Evolutionary conservation across 1,284 basidiomycete genomes (phyloP).

Genomic region (Abortiporus biennis): DNA sequence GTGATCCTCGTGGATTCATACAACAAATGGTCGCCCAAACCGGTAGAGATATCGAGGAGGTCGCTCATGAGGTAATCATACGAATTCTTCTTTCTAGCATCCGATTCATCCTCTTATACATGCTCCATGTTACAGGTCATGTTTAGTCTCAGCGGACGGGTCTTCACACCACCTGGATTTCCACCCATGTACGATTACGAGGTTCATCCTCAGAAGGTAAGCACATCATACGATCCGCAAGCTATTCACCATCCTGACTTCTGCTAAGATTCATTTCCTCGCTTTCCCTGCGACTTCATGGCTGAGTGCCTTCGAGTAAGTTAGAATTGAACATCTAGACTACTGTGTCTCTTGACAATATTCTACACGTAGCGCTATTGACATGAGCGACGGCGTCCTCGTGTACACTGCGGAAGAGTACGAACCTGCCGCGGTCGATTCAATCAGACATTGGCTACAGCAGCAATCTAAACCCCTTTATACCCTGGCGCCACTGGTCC

Average conservation of each 20-base stretch:
- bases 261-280: not conserved
- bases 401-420: constrained; percentile 1
- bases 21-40: not conserved
- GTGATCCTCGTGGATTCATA: not conserved
- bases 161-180: not conserved
- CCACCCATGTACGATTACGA: constrained; percentile 8
- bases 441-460: not conserved
- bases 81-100: not conserved
- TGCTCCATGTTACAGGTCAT: not conserved
- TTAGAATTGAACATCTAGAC: not conserved
- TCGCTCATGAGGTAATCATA: constrained; percentile 3
- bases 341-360: not conserved
- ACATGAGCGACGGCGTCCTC: constrained; percentile 3
- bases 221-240: not conserved
- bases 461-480: not conserved
- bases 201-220: constrained; percentile 3
- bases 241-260: not conserved
- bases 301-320: not conserved
- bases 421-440: constrained; percentile 1
- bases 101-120: not conserved
- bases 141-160: not conserved
- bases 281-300: too few species aligned
- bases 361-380: not conserved
- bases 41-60: not conserved
- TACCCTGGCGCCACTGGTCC: not conserved